Evolutionary conservation across 306 rosid genomes (phyloP).

Genomic region (Coriaria nepalensis): DNA sequence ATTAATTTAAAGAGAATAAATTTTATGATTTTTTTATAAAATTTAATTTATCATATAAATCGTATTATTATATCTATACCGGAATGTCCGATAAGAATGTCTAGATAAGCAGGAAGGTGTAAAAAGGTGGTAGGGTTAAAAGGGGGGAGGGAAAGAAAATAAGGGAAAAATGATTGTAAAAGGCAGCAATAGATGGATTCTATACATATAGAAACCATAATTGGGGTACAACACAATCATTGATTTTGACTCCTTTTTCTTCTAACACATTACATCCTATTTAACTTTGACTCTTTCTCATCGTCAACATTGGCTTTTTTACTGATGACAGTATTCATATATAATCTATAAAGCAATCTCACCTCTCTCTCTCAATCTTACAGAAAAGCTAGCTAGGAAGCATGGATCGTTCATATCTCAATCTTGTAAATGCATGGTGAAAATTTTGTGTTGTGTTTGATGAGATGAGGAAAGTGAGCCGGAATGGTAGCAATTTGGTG

Average conservation of each 20-base stretch:
- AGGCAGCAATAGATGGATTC: slow-evolving; percentile 17
- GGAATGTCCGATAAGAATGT: too few relatives aligned
- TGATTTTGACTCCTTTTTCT: slow-evolving; percentile 70
- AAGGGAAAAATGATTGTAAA: not conserved
- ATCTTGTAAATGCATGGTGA: slow-evolving; percentile 1
- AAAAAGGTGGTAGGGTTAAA: too few relatives aligned
- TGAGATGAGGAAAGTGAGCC: slow-evolving; percentile 17
- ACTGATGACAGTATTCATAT: too few relatives aligned
- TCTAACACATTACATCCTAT: slow-evolving; percentile 17
- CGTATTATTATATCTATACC: too few relatives aligned
- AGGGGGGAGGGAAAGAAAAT: too few relatives aligned
- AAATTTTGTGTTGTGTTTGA: not conserved
- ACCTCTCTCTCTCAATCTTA: not conserved
- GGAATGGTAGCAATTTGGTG: slow-evolving; percentile 20
- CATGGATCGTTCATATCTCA: slow-evolving; percentile 7
- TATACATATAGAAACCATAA: slow-evolving; percentile 31
- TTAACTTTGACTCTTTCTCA: slow-evolving; percentile 29
- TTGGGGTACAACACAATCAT: slow-evolving; percentile 49
- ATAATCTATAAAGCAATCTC: too few relatives aligned
- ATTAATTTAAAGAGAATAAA: too few relatives aligned
- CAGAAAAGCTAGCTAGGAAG: not conserved
- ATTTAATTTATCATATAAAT: too few relatives aligned
- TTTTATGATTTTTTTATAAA: too few relatives aligned
- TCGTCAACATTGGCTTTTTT: too few relatives aligned
- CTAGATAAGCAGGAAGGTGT: too few relatives aligned